phyloP scores from a whole-genome alignment of 169 alveolate species.

The Babesia bigemina region DNA sequence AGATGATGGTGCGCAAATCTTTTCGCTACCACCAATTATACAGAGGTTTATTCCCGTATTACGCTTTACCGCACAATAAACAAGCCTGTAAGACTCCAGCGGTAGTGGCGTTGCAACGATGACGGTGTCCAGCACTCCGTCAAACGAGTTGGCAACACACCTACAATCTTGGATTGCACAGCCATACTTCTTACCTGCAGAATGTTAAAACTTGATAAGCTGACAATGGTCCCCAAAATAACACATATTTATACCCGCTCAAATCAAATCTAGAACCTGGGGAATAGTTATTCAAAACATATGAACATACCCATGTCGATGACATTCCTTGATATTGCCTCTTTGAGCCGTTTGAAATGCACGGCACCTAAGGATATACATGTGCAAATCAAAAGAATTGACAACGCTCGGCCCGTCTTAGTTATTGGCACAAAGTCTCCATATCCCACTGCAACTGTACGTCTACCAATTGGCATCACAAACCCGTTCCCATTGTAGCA shows the following conservation, averaged over 20 bases:
- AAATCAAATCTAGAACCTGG: conserved; percentile 52
- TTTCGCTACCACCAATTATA: conserved; percentile 73
- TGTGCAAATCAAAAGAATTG: conserved; percentile 68
- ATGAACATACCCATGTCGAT: conserved; percentile 60
- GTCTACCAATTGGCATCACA: background rate
- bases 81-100: conserved; percentile 65
- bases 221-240: conserved; percentile 76
- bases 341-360: conserved; percentile 76
- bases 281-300: background rate
- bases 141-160: conserved; percentile 69
- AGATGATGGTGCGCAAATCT: conserved; percentile 58
- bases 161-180: background rate
- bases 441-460: conserved; percentile 69
- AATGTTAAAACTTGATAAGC: conserved; percentile 71
- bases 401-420: conserved; percentile 62
- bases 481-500: conserved; percentile 78
- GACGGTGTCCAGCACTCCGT: conserved; percentile 68
- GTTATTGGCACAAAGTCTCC: conserved; percentile 80
- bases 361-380: conserved; percentile 77
- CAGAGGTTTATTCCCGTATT: conserved; percentile 75
- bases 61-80: conserved; percentile 71
- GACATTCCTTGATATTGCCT: conserved; percentile 63
- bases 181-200: conserved; percentile 38
- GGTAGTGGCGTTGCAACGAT: conserved; percentile 78
- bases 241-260: conserved; percentile 62